phyloP scores from a whole-genome alignment of 192 early-diverging fungal species.

The Coemansia biformis region DNA sequence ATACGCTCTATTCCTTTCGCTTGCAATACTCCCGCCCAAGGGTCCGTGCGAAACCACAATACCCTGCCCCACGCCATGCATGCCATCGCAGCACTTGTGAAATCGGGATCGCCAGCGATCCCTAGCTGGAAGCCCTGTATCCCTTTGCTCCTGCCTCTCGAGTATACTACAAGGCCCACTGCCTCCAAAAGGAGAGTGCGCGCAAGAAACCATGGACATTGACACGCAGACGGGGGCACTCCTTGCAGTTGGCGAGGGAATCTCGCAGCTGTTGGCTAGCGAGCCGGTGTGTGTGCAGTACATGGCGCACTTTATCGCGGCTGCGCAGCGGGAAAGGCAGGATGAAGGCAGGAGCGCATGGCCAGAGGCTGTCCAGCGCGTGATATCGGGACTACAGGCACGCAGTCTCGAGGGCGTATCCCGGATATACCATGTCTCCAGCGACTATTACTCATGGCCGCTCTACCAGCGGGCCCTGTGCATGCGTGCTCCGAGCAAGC shows the following conservation, averaged over 20 bases:
- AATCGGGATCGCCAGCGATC: too few species aligned
- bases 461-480: slow-evolving; percentile 64
- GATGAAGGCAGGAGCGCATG: background rate
- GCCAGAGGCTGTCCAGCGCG: slow-evolving; percentile 14
- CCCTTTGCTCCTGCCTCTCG: too few species aligned
- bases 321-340: background rate
- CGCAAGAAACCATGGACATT: background rate
- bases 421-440: slow-evolving; percentile 67
- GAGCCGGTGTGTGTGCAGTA: slow-evolving; percentile 13
- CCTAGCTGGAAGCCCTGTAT: too few species aligned
- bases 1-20: too few species aligned
- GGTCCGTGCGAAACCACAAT: too few species aligned
- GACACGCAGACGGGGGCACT: background rate
- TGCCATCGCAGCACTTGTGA: too few species aligned
- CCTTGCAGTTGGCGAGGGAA: slow-evolving; percentile 14
- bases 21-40: too few species aligned
- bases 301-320: slow-evolving; percentile 8
- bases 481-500: slow-evolving; percentile 61
- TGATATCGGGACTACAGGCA: slow-evolving; percentile 6
- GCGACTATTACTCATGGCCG: slow-evolving; percentile 76
- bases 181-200: background rate
- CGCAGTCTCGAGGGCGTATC: slow-evolving; percentile 16
- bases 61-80: too few species aligned
- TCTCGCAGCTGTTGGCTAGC: slow-evolving; percentile 13
- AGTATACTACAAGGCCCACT: too few species aligned